Evolutionary conservation across 177 flowering plant genomes (phyloP), one percentile per base, ranked within the genome.

Genomic region (Vitis hybrid): DNA sequence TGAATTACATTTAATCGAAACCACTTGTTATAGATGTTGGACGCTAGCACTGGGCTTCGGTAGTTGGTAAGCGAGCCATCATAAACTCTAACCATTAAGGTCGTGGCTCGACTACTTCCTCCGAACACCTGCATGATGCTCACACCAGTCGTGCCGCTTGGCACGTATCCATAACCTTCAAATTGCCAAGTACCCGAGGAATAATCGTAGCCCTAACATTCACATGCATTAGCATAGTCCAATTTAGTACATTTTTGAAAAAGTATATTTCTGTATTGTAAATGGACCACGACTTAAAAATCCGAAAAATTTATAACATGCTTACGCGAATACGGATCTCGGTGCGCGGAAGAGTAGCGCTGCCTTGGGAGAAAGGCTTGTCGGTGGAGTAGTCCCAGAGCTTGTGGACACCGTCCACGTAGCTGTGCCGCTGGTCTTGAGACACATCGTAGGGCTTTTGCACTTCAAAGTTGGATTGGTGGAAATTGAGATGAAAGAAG

Each of bases 391-490:
- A 71, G n/a, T 74, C 84, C 80, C 84, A 76, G 11, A 78, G 62
- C 65, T 58, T 75, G 60, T 78, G 78, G 11, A 76, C 77, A 3
- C 82, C 82, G 62, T 76, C 11, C 1, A 15, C n/a, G 56, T 70
- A 78, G 70, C 71, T 72, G 27, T 75, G 74, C 7, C 84, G 69
- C 60, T 70, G 59, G 32, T 51, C 60, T n/a, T 5, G 52, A 6
- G 60, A 71, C 24, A 78, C 50, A 56, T 81, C 50, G 71, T 78
- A 76, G 1, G 84, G 82, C 63, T 24, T 70, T 40, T 81, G 84
- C 35, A 81, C 49, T 10, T 54, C 67, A 15, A 75, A 56, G 56
- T 75, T 73, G 8, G 81, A 71, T 17, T 12, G 24, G 17, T 56
- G 27, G 17, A 56, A n/a, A 56, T 56, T 56, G 10, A 56, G 59